Base-by-base conservation (phyloP, 148 eudicot genomes). In the Fallopia convolvulus region DNA sequence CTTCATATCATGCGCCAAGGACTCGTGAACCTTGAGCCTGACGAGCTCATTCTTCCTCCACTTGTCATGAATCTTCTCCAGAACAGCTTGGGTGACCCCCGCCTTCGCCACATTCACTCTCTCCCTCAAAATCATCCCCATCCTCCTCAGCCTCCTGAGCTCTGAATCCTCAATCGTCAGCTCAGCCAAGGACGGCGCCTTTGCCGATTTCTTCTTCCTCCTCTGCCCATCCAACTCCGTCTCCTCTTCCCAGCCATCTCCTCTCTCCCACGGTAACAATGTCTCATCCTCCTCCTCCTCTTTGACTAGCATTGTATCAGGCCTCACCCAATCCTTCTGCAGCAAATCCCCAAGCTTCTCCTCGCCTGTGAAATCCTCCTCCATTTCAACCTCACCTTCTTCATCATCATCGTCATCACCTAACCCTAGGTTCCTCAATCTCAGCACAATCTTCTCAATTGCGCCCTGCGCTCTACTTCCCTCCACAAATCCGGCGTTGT, bases 11-110 rank as follows among this genome's bases (percentile, higher is more conserved):
- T 87, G 89, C 4, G 92, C 97, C 81, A 95, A 83, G 21, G 83
- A 85, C 81, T 95, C 99, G 49, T 95, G 99, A 87, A 95, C 92
- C 82, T 85, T 95, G 73, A 95, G 79, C 89, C 99, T 90, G 55
- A 95, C 99, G 80, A 95, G 81, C 86, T 92, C 99, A 18, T 80
- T 81, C 49, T 81, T 90, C 85, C 92, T 89, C 99, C 99, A 95
- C 82, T 86, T 88, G 15, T 86, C 88, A 83, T 95, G 99, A 84
- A 95, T 92, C 88, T 90, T 89, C 86, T 92, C 94, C 77, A 91
- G 75, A 50, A 92, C 92, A 8, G 87, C 86, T 73, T 82, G 89
- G 0, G 99, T 95, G 65, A 95, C 82, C 76, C 99, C 99, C 0
- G 99, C 99, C 80, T 95, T 92, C 7, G 99, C 85, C 71, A 95